Conservation (phyloP, 495 filamentous ascomycete genomes). For the Annulohypoxylon bovei region DNA sequence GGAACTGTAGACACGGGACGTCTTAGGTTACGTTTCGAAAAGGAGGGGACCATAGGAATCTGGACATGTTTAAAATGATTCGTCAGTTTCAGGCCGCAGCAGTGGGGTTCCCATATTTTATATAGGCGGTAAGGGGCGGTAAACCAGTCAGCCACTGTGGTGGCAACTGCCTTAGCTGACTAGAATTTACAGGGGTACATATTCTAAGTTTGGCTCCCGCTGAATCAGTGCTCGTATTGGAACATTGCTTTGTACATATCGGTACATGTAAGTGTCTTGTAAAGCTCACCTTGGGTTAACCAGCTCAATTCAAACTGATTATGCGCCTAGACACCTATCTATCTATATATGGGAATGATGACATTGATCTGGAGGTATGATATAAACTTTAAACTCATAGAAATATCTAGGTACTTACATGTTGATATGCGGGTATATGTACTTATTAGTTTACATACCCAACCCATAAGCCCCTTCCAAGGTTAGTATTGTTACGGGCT, state of each 20-base stretch:
- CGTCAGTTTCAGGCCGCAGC: slow-evolving; percentile 42
- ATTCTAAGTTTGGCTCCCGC: background rate
- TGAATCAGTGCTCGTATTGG: background rate
- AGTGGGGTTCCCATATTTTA: slow-evolving; percentile 13
- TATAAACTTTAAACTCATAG: too few relatives aligned
- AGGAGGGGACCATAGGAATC: slow-evolving; percentile 27
- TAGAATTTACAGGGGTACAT: background rate
- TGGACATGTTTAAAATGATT: slow-evolving; percentile 26
- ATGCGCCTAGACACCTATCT: too few relatives aligned
- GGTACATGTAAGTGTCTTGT: background rate
- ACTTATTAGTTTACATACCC: background rate
- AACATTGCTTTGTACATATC: background rate
- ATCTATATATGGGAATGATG: too few relatives aligned
- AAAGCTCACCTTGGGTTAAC: background rate
- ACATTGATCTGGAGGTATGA: too few relatives aligned
- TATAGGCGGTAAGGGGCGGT: slow-evolving; percentile 36
- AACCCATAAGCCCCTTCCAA: background rate
- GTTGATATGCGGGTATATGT: background rate
- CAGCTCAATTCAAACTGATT: background rate
- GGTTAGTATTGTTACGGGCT: background rate
- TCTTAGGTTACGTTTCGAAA: slow-evolving; percentile 48
- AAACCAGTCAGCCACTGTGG: slow-evolving; percentile 23
- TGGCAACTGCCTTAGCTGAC: slow-evolving; percentile 16
- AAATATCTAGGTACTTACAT: too few relatives aligned
- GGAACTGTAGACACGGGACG: slow-evolving; percentile 36